Evolutionary conservation across 371 early-diverging fungal species (phyloP), one percentile per base, ranked within the genome.

Genomic region (Conidiobolus incongruus): DNA sequence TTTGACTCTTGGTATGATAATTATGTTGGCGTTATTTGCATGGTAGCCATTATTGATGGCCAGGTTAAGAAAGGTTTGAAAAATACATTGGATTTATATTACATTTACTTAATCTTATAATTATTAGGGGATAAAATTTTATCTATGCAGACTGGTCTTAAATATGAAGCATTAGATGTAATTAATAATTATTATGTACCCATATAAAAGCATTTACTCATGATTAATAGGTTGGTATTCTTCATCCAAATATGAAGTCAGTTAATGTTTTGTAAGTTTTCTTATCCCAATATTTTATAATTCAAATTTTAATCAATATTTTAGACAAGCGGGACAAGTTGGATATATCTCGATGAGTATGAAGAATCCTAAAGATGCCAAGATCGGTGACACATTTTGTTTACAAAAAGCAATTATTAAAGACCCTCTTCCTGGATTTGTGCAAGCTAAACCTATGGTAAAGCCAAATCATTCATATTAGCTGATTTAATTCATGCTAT

Each of bases 1-100:
- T 94, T 96, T 51, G 97, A 96, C 55, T 81, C 81, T 10, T 95
- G 95, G 95, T 90, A 90, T 56, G 93, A 95, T 54, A 68, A 68
- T 22, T 96, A 92, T 56, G 75, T 81, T 0, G 97, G 97, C 15
- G 95, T 93, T 10, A 74, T 96, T 4, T 93, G 89, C 53, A 62
- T 95, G 58, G 56, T 96, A 49, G 80, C 83, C 4, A 70, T 96
- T 10, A 65, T 74, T 23, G 86, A 90, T 58, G 97, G 97, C 11
- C 55, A 52, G 2, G 48, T 96, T 6, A 60, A 65, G 38, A 81
- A 81, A 57, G 83, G 81, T 67, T 49, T 46, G 19, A 20, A 16
- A 12, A 6, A 19, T 5, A 31, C 12, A 32, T 5, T 22, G 31
- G 11, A 2, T 17, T 13, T 15, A 16, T 10, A 4, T 15, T 13